Base-by-base conservation (phyloP, 805 yeast genomes). In the Zygotorulaspora chibaensis region DNA sequence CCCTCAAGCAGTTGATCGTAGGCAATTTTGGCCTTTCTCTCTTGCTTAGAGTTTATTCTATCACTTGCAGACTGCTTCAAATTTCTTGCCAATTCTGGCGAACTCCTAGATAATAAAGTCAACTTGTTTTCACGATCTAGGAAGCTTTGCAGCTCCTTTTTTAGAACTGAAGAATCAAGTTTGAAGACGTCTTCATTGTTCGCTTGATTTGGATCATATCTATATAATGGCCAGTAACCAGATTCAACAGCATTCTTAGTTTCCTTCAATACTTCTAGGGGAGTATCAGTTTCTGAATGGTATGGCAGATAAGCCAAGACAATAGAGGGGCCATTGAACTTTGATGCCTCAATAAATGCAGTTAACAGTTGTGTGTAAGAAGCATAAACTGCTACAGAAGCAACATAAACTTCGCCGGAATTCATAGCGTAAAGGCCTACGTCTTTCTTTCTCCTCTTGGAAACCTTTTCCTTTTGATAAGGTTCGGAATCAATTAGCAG, bases 221-320 rank as follows among this genome's bases (percentile, higher is more conserved):
- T 76, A 71, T 90, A 91, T 51, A 91, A 75, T 39, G 98, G 98
- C 95, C 97, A 89, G 70, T 84, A 84, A n/a, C 98, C 98, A 28
- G 89, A 73, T 58, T 87, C 96, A 38, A 91, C 95, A 17, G 96
- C 91, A 51, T 70, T 71, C 67, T 91, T 91, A 28, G 97, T 90
- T 63, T 87, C 93, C 63, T 85, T 83, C 57, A 91, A 74, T 37
- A 90, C 80, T 20, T 81, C 77, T 54, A 91, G 70, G 34, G 95
- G 83, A 50, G 81, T 71, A 52, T 83, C 84, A 45, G 70, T 72
- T 60, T 85, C 91, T 16, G 72, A 65, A 38, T 71, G 61, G 65
- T 83, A 81, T 35, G 98, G 98, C 57, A 90, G 72, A 65, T 90
- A 89, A 3, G 96, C 97, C 55, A 91, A 76, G 30, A 91, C 87